Conservation (phyloP, 2,329 filamentous ascomycete species). For the Alternaria sp. region DNA sequence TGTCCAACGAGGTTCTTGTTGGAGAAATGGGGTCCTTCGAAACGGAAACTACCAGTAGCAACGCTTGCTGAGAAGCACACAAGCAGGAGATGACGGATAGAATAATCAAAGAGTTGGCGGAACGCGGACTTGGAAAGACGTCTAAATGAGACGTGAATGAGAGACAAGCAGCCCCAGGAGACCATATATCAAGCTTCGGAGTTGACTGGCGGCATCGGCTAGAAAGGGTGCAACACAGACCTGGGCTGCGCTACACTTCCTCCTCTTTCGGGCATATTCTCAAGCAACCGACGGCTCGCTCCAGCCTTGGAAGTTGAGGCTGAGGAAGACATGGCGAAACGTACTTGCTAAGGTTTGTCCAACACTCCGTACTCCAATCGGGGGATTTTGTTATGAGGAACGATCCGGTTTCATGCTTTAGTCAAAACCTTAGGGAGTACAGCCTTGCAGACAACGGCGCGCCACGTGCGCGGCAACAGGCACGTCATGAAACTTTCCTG, state of each 20-base stretch:
- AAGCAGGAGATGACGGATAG: neutral
- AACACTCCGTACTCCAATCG: neutral
- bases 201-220: neutral
- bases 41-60: neutral
- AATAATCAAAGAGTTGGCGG: neutral
- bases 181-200: neutral
- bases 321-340: neutral
- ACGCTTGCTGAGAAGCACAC: neutral
- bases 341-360: neutral
- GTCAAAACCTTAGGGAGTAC: neutral
- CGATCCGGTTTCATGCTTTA: neutral
- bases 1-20: neutral
- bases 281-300: neutral
- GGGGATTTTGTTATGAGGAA: neutral
- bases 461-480: neutral
- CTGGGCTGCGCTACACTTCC: neutral
- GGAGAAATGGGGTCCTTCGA: neutral
- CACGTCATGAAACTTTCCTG: constrained; percentile 14
- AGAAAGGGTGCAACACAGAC: neutral
- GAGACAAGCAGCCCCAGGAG: neutral
- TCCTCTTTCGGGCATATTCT: neutral
- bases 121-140: neutral
- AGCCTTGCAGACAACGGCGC: constrained; percentile 2
- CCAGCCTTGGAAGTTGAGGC: neutral
- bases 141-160: neutral